Base-by-base conservation (phyloP, 2,329 filamentous ascomycete genomes). In the Stemphylium lycopersici region DNA sequence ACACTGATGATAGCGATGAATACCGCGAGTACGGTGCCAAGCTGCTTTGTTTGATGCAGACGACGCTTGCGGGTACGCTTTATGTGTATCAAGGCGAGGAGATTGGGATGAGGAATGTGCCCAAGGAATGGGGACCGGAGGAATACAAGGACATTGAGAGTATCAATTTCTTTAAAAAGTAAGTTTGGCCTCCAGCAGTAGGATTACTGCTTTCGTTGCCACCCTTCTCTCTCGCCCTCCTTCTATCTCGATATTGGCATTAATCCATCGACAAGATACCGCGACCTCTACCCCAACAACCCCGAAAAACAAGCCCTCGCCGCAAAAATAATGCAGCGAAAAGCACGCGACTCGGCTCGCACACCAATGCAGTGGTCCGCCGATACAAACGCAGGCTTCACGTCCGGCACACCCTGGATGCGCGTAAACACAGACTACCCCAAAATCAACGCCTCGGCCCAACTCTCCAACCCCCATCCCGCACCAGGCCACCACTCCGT, bases 321-420 rank as follows among this genome's bases (percentile, higher is more conserved):
- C 2, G 64, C 67, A 20, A 57, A 67, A 18, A 79, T 69, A 56
- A 76, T 89, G 62, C 82, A 85, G 54, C 77, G 80, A 56, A 83
- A 89, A 49, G 85, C 81, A n/a, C 79, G 87, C 37, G 87, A 90
- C 70, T 84, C 90, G 65, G 83, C 86, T 8, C 80, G 88, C 13
- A 82, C 84, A 3, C 88, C 88, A 0, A 84, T 91, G 76, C 87
- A 90, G 64, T 90, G 88, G 88, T 79, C 80, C 44, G 74, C 70
- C 1, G 73, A 76, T 0, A 65, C 78, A 0, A 81, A 87, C 58
- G 84, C 83, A 0, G 88, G 88, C 2, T 90, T 90, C 75, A 86
- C 85, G 6, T 72, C 76, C 11, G 79, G 78, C 0, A 78, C 77
- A 32, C 83, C 85, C 0, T 87, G 85, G 84, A 87, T 87, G 84